Base-by-base conservation (phyloP, 2,329 filamentous ascomycete genomes). In the Furcasterigmium sp. region DNA sequence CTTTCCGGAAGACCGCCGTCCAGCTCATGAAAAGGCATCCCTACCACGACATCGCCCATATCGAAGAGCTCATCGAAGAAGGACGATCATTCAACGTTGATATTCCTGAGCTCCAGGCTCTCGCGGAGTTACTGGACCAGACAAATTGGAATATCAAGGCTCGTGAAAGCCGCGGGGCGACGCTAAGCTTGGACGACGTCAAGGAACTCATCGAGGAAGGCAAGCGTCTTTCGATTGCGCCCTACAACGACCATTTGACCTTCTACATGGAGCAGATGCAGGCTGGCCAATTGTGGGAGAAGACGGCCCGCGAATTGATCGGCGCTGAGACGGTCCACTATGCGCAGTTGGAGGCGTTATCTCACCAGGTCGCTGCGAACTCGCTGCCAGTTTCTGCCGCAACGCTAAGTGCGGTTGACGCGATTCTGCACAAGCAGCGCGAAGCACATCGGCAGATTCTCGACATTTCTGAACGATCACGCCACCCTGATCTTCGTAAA, bases 391-490 rank as follows among this genome's bases (percentile, higher is more conserved):
- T 97, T 17, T 86, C 87, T 2, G 71, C 81, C 4, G 85, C 91
- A 26, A 97, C 90, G 0, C 73, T 95, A 19, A 78, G 81, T 8
- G 77, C 82, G 8, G 88, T 98, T 20, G 93, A 98, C 56, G 85
- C 89, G 39, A 96, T 97, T 44, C 70, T 98, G 45, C 90, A 90
- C 62, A 97, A 96, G 65, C 93, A 98, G 61, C 84, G 93, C 17
- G 93, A 97, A 59, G 91, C 91, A 1, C 91, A 96, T 57, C 84
- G 87, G 14, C 85, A 91, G 55, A 95, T 98, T 42, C 69, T 90
- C 39, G 85, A 86, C 29, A 68, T 98, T 9, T 91, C 85, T 28
- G 81, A 91, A 46, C 82, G 84, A 44, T 91, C 85, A 49, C 86
- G 82, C 51, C 75, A 89, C 28, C 69, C 76, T 0, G 86, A 95